Base-by-base conservation (phyloP, 768 basidiomycete species). In the Fomitopsis serialis region DNA sequence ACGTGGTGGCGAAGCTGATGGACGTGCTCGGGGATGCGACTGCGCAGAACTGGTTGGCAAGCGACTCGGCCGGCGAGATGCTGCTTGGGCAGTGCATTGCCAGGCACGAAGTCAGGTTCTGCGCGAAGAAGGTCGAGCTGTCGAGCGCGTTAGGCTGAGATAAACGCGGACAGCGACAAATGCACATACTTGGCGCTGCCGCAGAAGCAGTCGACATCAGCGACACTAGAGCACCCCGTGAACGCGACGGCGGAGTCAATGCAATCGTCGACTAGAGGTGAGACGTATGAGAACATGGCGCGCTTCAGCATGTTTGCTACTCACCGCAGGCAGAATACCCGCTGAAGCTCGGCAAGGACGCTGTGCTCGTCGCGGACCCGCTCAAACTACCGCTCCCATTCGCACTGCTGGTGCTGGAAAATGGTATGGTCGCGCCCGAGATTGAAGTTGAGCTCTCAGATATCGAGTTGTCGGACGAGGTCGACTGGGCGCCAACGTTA, bases 121-220 rank as follows among this genome's bases (percentile, higher is more conserved):
- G 36, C 6, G 76, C 60, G 59, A 78, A 81, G 7, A 54, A 55
- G 10, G 69, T 64, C 24, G 54, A n/a, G 48, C 54, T 61, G 54
- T 1, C 19, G 19, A 15, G 15, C 45, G 12, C 19, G 21, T 24
- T 9, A 42, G 19, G 13, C 12, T 19, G 21, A 8, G 21, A 29
- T 8, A 9, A 40, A 46, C n/a, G 23, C 24, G 17, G 27, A 3
- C 21, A 24, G 27, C 45, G 34, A 48, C 2, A 34, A 29, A 34
- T n/a, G 40, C 42, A 54, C 45, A 43, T 56, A 71, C 54, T 61
- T 65, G 51, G 34, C 72, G 72, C 65, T 72, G 21, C 60, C 44
- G 54, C 80, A 81, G 60, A 73, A 82, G 58, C 80, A 82, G 51
- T 75, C 69, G 29, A 80, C 75, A 6, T 75, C 74, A 12, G 70